phyloP scores from a whole-genome alignment of 2,329 filamentous ascomycete species.

The Stemphylium beticola region DNA sequence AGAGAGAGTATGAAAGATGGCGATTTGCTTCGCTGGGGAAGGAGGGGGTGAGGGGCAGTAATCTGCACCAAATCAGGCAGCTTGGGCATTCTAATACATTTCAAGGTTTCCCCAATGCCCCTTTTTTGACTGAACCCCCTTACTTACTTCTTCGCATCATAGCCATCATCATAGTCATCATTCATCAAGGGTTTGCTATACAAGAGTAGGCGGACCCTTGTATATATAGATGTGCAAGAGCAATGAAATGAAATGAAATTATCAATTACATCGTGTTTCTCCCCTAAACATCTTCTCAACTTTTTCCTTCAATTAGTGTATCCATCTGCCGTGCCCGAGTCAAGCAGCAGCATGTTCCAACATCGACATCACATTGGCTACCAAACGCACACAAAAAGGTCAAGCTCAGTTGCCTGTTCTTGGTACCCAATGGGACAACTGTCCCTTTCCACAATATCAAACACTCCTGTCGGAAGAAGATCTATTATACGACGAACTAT shows the following conservation, averaged over 20 bases:
- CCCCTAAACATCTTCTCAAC: too few relatives aligned
- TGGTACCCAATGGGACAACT: too few relatives aligned
- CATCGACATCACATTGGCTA: neutral
- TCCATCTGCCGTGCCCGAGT: neutral
- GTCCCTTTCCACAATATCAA: neutral
- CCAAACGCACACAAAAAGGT: too few relatives aligned
- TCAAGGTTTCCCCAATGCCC: slow-evolving; percentile 20
- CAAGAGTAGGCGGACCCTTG: slow-evolving; percentile 7
- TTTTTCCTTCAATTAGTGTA: too few relatives aligned
- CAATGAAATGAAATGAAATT: neutral
- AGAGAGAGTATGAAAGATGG: slow-evolving; percentile 3
- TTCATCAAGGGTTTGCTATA: neutral
- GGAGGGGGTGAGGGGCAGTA: slow-evolving; percentile 11
- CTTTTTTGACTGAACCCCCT: too few relatives aligned
- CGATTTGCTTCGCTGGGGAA: neutral
- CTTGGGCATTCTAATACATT: slow-evolving; percentile 38
- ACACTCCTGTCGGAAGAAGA: slow-evolving; percentile 17
- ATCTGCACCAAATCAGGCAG: slow-evolving; percentile 16
- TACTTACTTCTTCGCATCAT: too few relatives aligned
- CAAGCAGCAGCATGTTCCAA: neutral
- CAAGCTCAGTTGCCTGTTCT: too few relatives aligned
- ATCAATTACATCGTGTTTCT: too few relatives aligned
- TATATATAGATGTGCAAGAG: slow-evolving; percentile 38
- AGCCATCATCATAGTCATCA: too few relatives aligned
- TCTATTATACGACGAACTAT: slow-evolving; percentile 36